phyloP scores from a whole-genome alignment of 2,329 filamentous ascomycete species.

The Alternaria arbusti region DNA sequence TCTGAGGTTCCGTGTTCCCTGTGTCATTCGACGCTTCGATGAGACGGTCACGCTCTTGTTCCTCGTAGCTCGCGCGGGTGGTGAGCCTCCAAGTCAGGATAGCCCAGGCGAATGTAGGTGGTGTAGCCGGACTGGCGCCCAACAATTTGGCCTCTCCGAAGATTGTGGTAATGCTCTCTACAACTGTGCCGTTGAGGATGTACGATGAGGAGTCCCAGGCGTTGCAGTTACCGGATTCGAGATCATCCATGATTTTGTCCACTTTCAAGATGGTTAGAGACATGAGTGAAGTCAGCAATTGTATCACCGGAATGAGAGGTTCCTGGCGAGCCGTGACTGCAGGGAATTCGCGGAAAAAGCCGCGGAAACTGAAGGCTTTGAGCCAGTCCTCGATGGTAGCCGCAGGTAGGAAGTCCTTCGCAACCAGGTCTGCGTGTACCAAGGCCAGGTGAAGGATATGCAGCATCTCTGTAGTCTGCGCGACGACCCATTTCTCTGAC shows the following conservation, averaged over 20 bases:
- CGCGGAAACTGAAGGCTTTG: conserved; percentile 28
- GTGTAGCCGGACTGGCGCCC: conserved; percentile 69
- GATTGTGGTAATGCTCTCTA: conserved; percentile 76
- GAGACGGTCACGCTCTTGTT: conserved; percentile 36
- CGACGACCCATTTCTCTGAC: conserved; percentile 68
- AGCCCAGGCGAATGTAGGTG: conserved; percentile 82
- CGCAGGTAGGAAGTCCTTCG: conserved; percentile 37
- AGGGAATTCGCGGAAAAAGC: conserved; percentile 71
- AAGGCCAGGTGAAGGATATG: conserved; percentile 78
- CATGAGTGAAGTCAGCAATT: conserved; percentile 71
- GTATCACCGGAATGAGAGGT: conserved; percentile 66
- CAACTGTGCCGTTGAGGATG: conserved; percentile 70
- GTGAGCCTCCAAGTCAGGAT: conserved; percentile 59
- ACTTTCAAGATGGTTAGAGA: conserved; percentile 77
- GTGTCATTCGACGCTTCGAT: conserved; percentile 29
- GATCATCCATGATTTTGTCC: conserved; percentile 62
- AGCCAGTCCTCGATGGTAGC: conserved; percentile 46
- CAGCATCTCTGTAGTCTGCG: conserved; percentile 71
- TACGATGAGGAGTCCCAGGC: conserved; percentile 60
- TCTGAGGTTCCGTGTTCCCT: conserved; percentile 14
- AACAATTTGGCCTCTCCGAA: conserved; percentile 63
- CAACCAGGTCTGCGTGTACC: conserved; percentile 66
- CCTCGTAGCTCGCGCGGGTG: conserved; percentile 25
- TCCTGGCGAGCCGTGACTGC: conserved; percentile 47
- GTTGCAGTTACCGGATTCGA: conserved; percentile 33